A percentile compares a stretch with the other conserved stretches of the same genome.
These are phyloP conservation scores for Gossypium trilobum DNA, from an alignment of 441 rosid species.

Conservation along the genomic window DNA sequence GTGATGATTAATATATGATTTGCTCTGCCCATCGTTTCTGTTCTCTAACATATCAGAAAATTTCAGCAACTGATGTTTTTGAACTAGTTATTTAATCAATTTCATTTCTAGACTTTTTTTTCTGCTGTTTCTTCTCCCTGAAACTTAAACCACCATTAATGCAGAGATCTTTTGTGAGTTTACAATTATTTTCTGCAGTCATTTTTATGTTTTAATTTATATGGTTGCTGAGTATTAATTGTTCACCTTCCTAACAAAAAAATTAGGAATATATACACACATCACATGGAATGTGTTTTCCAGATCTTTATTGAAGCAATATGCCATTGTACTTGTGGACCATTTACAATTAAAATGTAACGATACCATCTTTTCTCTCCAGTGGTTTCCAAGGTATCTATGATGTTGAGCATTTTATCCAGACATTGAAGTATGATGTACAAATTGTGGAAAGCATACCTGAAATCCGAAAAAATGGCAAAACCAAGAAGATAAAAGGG, in stretches of 20 bases:
- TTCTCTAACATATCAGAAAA: not conserved
- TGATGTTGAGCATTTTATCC: conserved; percentile 86
- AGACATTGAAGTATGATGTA: conserved; percentile 67
- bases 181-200: not conserved
- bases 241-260: not conserved
- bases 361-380: conserved; percentile 18
- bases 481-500: conserved; percentile 75
- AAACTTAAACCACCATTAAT: not conserved
- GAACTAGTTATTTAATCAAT: not conserved
- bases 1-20: not conserved
- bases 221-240: not conserved
- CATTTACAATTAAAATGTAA: conserved; percentile 7
- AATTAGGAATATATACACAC: not conserved
- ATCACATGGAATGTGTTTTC: not conserved
- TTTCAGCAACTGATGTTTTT: not conserved
- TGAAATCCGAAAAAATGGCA: conserved; percentile 77
- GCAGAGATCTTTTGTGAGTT: not conserved
- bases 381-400: conserved; percentile 93
- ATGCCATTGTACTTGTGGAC: not conserved
- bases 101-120: not conserved
- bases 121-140: not conserved
- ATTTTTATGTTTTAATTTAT: not conserved
- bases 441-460: conserved; percentile 80
- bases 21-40: not conserved
- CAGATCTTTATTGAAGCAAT: not conserved